A percentile compares a stretch with the other conserved stretches of the same genome.
Conservation (phyloP, 2,329 filamentous ascomycete species). For the Periglandula ipomoeae region DNA sequence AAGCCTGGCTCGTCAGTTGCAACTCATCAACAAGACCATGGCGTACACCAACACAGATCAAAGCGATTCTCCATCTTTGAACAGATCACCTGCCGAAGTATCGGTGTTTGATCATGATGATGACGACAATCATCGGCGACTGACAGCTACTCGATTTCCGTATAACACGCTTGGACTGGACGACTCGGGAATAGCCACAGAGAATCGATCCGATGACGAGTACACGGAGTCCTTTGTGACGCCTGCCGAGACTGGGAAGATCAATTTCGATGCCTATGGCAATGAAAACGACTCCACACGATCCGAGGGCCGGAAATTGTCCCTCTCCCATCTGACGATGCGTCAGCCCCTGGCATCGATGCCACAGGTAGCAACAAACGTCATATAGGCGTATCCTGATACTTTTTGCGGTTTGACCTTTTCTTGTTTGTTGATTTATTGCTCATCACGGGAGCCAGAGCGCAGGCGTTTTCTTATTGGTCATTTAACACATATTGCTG, state of each 20-base stretch:
- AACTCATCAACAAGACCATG: constrained; percentile 33
- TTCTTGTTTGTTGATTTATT: not conserved
- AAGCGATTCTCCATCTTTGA: constrained; percentile 23
- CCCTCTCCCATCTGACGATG: constrained; percentile 50
- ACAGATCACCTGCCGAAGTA: constrained; percentile 26
- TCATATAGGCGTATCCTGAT: constrained; percentile 12
- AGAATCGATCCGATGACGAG: constrained; percentile 31
- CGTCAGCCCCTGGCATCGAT: constrained; percentile 15
- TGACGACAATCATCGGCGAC: constrained; percentile 20
- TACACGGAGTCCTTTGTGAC: constrained; percentile 43
- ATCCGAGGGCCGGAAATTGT: constrained; percentile 55
- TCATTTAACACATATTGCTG: not conserved
- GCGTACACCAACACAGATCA: constrained; percentile 11
- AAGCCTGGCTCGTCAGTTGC: constrained; percentile 40
- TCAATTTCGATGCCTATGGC: constrained; percentile 30
- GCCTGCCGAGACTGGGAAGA: constrained; percentile 35
- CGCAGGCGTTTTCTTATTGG: not conserved
- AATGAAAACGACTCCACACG: constrained; percentile 33
- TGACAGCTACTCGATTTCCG: not conserved
- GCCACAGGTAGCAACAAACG: constrained; percentile 16
- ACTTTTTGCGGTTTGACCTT: not conserved
- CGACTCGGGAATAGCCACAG: constrained; percentile 27
- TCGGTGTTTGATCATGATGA: constrained; percentile 36
- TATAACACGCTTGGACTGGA: constrained; percentile 14
- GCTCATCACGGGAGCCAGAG: not conserved